Evolutionary conservation across 1,284 basidiomycete genomes (phyloP), one percentile per base, ranked within the genome.

Genomic region (Cryptococcus hybrid): DNA sequence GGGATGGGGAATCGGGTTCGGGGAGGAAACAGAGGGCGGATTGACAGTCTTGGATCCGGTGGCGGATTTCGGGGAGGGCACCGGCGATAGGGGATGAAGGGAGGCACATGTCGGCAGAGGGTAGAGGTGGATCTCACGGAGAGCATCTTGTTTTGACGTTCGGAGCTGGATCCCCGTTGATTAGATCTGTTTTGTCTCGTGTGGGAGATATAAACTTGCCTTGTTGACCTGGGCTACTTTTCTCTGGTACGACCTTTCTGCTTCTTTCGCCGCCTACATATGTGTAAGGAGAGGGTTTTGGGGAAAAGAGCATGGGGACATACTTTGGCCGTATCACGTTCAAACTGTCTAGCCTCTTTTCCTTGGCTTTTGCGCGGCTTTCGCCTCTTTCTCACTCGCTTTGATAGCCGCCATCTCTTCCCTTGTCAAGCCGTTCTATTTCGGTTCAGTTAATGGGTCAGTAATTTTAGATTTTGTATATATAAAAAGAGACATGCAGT

Each of bases 41-140:
- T 18, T 55, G 47, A 34, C 68, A 67, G 13, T 71, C 72, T 3
- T 60, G 60, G 34, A 78, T 51, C 12, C 71, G 61, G n/a, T 55
- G 52, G 9, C 51, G 47, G 15, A 78, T 67, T 38, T 73, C 70
- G 15, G 76, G 74, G 4, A 77, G 53, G 1, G 73, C 68, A 4
- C 65, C 62, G 0, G 73, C 69, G 36, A 79, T 69, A 3, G 72
- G 69, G 1, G 75, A 73, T 0, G 67, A 56, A 1, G 73, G 65
- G 0, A 56, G 34, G 1, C 60, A 52, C n/a, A 77, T 65, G 47
- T 77, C 74, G n/a, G 63, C 49, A 1, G 76, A 71, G 45, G 58
- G 61, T 75, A 73, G 1, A 76, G 51, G 49, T 71, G 66, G 43
- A 79, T 61, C 47, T 79, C 76, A 2, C 69, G 66, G 39, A 79